These are phyloP conservation scores for Lipomyces anomalus DNA, from an alignment of 805 yeast genomes.

Conservation along the genomic window DNA sequence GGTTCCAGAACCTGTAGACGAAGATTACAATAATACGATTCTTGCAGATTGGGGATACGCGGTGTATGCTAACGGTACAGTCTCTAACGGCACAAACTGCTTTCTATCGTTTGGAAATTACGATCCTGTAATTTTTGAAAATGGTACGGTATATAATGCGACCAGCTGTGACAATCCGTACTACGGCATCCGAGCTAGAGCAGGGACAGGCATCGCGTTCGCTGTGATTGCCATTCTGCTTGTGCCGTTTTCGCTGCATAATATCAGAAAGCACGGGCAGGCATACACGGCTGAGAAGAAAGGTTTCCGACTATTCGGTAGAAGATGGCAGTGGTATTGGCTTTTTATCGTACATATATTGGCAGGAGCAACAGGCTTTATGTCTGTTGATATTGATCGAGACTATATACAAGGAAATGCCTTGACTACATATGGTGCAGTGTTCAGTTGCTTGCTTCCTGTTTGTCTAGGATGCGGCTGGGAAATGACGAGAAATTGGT, in stretches of 20 bases:
- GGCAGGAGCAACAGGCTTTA: conserved; percentile 29
- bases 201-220: conserved; percentile 27
- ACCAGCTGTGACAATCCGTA: conserved; percentile 27
- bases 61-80: conserved; percentile 29
- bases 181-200: conserved; percentile 25
- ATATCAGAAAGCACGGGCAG: conserved; percentile 28
- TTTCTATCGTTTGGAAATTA: conserved; percentile 27
- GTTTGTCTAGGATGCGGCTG: conserved; percentile 24
- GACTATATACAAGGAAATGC: conserved; percentile 29
- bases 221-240: conserved; percentile 21
- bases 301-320: conserved; percentile 24
- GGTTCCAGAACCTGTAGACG: conserved; percentile 21
- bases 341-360: conserved; percentile 25
- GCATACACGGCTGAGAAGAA: conserved; percentile 22
- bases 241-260: conserved; percentile 27
- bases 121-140: conserved; percentile 21
- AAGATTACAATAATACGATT: conserved; percentile 24
- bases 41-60: conserved; percentile 23
- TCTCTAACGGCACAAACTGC: conserved; percentile 29
- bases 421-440: conserved; percentile 25
- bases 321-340: conserved; percentile 33
- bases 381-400: conserved; percentile 30
- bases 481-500: conserved; percentile 31
- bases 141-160: conserved; percentile 26
- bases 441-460: conserved; percentile 24